phyloP scores from a whole-genome alignment of 257 asterid species.

The Lavandula angustifolia region DNA sequence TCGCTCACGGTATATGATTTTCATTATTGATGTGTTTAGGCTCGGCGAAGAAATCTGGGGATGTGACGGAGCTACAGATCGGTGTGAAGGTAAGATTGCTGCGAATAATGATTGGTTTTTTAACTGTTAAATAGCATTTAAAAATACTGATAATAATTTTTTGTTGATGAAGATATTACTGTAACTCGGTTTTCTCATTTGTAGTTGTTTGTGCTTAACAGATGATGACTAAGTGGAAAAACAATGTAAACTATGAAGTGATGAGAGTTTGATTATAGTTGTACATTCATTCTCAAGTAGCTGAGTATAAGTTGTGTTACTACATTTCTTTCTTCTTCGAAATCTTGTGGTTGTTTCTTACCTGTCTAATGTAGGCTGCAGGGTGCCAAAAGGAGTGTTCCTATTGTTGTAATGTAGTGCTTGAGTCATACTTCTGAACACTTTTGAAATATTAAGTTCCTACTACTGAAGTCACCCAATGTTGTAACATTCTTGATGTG shows the following conservation, averaged over 20 bases:
- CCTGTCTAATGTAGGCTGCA: not conserved
- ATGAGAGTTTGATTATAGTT: not conserved
- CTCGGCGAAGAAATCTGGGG: slow-evolving; percentile 76
- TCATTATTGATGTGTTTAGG: slow-evolving; percentile 36
- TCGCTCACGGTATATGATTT: not conserved
- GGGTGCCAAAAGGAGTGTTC: not conserved
- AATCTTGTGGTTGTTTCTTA: slow-evolving; percentile 4
- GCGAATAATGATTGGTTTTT: not conserved
- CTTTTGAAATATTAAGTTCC: not conserved
- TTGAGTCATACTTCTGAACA: not conserved
- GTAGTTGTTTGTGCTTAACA: not conserved
- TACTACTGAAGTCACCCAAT: not conserved
- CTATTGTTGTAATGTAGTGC: not conserved
- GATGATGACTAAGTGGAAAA: slow-evolving; percentile 1
- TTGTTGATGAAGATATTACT: not conserved
- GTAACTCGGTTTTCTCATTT: not conserved
- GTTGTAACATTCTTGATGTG: not conserved
- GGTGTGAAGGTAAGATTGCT: slow-evolving; percentile 76
- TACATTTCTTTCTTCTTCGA: slow-evolving; percentile 5
- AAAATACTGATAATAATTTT: not conserved
- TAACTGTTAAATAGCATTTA: not conserved
- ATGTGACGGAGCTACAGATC: slow-evolving; percentile 89
- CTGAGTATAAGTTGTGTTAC: not conserved
- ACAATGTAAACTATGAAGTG: slow-evolving; percentile 3
- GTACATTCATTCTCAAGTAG: not conserved